Evolutionary conservation across 2,329 filamentous ascomycete species (phyloP), one percentile per base, ranked within the genome.

Genomic region (Hymenoscyphus occultus): DNA sequence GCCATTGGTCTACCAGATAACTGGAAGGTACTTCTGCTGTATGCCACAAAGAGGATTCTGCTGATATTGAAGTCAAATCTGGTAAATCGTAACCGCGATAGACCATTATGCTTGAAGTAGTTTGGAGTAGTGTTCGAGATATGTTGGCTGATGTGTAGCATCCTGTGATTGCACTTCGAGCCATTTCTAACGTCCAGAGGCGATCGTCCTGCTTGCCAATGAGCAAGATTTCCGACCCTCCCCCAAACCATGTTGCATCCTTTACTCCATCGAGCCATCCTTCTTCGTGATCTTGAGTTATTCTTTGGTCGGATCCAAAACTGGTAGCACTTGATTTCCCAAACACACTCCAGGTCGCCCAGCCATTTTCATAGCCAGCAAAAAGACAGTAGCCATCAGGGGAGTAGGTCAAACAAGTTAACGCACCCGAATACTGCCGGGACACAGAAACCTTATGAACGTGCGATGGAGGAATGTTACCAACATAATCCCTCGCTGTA

Each of bases 321-420:
- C 92, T 97, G 71, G 87, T 92, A 63, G 90, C 93, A 14, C 93
- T 89, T 2, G 90, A 84, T 77, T 97, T 97, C 40, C 95, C 95
- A 77, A 96, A 99, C 45, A 98, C 95, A 76, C 94, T 98, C 94
- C 94, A 99, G 58, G 89, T 94, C 4, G 91, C 90, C 95, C 95
- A 99, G 0, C 95, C 96, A 65, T 89, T 88, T 72, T 95, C 89
- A 74, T 94, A 98, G 1, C 94, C 95, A 56, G 90, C 93, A 77
- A 99, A 97, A 9, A 99, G 83, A 76, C 93, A 97, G 76, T 98
- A 97, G 19, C 95, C 95, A 76, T 99, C 95, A 0, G 94, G 93
- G 0, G 95, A 97, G 79, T 97, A 99, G 66, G 80, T 87, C 69
- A 99, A 78, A 39, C 88, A 90, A 1, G 86, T 92, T 61, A 97